Evolutionary conservation across 495 filamentous ascomycete genomes (phyloP).

Genomic region (Rhizodiscina lignyota): DNA sequence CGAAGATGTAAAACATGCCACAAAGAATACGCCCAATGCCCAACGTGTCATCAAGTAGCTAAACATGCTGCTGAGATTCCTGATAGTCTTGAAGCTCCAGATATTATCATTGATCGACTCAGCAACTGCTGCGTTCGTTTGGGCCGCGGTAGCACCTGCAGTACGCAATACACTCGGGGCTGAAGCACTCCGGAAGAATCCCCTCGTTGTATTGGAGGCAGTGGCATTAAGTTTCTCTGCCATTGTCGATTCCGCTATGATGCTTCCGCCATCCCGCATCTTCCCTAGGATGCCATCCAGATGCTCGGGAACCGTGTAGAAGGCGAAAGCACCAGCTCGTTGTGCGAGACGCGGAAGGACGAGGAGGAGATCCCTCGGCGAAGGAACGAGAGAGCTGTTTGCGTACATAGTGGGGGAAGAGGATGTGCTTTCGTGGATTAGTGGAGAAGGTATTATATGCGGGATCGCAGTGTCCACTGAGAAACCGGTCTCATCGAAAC

Average conservation of each 20-base stretch:
- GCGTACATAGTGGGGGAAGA: constrained; percentile 1
- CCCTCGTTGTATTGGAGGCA: constrained; percentile 12
- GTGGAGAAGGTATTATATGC: too few relatives aligned
- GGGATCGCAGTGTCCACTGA: too few relatives aligned
- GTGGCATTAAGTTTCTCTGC: constrained; percentile 18
- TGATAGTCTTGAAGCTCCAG: constrained; percentile 21
- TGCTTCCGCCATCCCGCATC: constrained; percentile 34
- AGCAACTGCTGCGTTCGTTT: background rate
- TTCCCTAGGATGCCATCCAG: constrained; percentile 38
- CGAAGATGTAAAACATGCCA: constrained; percentile 29
- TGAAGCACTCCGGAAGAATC: constrained; percentile 17
- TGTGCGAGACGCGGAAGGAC: constrained; percentile 47
- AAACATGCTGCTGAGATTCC: constrained; percentile 72
- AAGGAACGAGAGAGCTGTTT: constrained; percentile 9
- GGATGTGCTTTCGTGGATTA: too few relatives aligned
- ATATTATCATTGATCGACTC: constrained; percentile 1
- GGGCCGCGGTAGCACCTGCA: background rate
- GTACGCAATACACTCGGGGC: too few relatives aligned
- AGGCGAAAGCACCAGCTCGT: constrained; percentile 38
- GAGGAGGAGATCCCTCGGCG: constrained; percentile 33
- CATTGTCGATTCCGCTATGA: constrained; percentile 38
- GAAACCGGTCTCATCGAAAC: too few relatives aligned
- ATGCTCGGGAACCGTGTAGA: constrained; percentile 41
- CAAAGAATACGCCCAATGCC: constrained; percentile 72
- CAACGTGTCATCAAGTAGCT: constrained; percentile 85